Conservation (phyloP, 2,329 filamentous ascomycete species). For the Sporothrix pallida region DNA sequence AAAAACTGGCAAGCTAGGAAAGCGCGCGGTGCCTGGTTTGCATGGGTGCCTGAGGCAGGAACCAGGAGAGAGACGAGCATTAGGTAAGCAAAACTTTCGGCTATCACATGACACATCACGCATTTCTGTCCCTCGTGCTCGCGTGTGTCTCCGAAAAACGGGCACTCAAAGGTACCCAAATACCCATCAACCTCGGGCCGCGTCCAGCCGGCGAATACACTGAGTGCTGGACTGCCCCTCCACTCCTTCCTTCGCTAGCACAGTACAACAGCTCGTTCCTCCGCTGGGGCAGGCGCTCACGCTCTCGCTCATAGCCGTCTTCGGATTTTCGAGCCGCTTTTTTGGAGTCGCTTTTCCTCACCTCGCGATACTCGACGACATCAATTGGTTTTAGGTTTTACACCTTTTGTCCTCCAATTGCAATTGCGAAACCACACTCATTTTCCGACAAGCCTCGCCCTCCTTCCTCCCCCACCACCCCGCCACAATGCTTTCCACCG, state of each 20-base stretch:
- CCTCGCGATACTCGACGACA: background rate
- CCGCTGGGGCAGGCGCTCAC: conserved; percentile 3
- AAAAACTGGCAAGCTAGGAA: conserved; percentile 30
- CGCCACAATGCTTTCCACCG: conserved; percentile 36
- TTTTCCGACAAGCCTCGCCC: background rate
- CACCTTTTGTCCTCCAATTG: background rate
- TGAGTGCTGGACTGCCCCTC: conserved; percentile 12
- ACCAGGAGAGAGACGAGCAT: background rate
- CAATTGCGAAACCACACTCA: background rate
- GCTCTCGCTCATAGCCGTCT: conserved; percentile 25
- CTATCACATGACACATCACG: conserved; percentile 15
- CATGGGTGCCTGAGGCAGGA: conserved; percentile 22
- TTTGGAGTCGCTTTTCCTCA: conserved; percentile 24
- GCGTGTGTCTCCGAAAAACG: conserved; percentile 24
- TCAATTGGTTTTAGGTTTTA: background rate
- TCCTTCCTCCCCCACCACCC: background rate
- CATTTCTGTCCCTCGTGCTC: background rate
- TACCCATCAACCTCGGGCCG: conserved; percentile 47
- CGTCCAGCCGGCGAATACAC: conserved; percentile 44
- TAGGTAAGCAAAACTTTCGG: background rate
- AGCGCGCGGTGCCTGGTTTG: conserved; percentile 25
- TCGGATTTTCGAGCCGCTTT: conserved; percentile 26
- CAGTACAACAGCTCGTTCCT: background rate
- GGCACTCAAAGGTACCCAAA: background rate
- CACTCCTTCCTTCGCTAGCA: background rate